Evolutionary conservation across 2,329 filamentous ascomycete species (phyloP), one percentile per base, ranked within the genome.

Genomic region (Xylaria hypoxylon): DNA sequence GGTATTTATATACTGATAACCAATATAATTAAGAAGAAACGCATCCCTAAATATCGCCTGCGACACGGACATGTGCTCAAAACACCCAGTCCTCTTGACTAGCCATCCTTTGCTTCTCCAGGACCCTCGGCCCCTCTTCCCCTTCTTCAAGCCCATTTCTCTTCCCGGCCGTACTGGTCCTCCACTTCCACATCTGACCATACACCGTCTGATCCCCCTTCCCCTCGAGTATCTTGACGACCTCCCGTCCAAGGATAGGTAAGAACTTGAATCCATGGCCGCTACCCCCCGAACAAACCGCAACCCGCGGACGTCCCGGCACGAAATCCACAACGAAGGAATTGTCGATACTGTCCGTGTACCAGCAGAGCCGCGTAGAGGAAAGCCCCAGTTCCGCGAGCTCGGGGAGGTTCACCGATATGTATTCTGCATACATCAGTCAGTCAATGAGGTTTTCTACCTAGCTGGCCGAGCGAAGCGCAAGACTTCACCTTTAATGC

Each of bases 251-350:
- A 0, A 77, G 72, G 8, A 77, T 72, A 22, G 75, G 75, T 1
- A 77, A 57, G 45, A 77, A 77, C 62, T 77, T 77, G 70, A 76
- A 77, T 17, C 76, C 75, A 33, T 77, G 75, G 8, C 88, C 88
- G 40, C 83, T 85, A 0, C 88, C 89, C 0, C 86, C 88, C 0
- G 87, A 89, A 2, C 87, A 87, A 0, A 90, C 80, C 72, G 89
- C 85, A 0, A 90, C 72, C 0, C 83, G 82, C 5, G 68, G 66
- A 4, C 69, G 67, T 1, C 68, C 70, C 1, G 73, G 74, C 3
- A 76, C 72, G 45, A n/a, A 80, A 44, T 83, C 80, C 52, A 89
- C 81, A 4, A 89, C 69, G 55, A 75, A 76, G 1, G 71, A 75
- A 40, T 74, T 75, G 51, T 75, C 74, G 40, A 74, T 70, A 48